Evolutionary conservation across 306 rosid species (phyloP).

Genomic region (Cyclanthera cordifolia): DNA sequence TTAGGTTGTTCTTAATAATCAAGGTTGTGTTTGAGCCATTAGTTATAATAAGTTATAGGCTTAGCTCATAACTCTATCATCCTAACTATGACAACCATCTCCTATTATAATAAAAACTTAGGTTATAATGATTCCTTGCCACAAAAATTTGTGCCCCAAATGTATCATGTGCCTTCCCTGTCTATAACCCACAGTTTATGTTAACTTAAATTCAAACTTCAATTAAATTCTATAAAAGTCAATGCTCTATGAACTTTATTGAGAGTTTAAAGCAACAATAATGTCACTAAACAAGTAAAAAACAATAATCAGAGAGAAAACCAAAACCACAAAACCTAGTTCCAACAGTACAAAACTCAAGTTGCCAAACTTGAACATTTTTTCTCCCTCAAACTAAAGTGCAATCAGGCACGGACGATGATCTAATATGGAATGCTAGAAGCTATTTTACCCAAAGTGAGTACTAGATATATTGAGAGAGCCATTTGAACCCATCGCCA

Average conservation of each 20-base stretch:
- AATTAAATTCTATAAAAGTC: constrained; percentile 3
- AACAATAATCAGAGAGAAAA: not conserved
- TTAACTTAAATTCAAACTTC: not conserved
- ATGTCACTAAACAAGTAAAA: constrained; percentile 1
- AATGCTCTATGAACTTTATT: constrained; percentile 5
- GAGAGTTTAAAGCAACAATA: constrained; percentile 5
- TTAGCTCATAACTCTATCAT: no score
- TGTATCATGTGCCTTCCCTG: no score
- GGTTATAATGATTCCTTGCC: no score
- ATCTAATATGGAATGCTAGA: not conserved
- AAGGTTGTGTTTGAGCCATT: no score
- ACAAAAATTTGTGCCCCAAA: no score
- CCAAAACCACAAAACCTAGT: constrained; percentile 3
- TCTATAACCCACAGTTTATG: no score
- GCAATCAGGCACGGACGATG: not conserved
- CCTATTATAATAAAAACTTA: no score
- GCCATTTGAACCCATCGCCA: constrained; percentile 52
- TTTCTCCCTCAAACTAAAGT: constrained; percentile 6
- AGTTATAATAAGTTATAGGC: no score
- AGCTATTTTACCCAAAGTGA: constrained; percentile 6
- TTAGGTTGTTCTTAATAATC: no score
- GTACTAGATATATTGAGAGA: constrained; percentile 40
- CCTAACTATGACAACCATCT: no score
- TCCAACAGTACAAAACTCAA: not conserved
- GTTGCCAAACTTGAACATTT: not conserved